A percentile compares a stretch with the other conserved stretches of the same genome.
phyloP scores from a whole-genome alignment of 2,329 filamentous ascomycete species.

The Calonectria crousiana region DNA sequence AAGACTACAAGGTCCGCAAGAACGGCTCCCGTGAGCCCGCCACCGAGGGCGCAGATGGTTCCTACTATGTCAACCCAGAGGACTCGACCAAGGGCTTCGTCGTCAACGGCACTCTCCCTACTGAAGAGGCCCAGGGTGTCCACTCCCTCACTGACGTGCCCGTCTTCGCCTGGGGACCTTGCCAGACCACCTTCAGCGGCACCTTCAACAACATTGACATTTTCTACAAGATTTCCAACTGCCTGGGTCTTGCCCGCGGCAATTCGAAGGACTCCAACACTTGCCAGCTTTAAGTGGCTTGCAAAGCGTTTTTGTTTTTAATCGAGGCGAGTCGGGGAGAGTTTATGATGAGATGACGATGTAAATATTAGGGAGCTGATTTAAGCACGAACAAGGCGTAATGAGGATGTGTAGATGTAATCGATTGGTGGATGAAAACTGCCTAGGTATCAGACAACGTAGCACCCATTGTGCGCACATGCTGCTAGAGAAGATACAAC shows the following conservation, averaged over 20 bases:
- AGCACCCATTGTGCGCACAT: not conserved
- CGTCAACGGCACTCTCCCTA: conserved; percentile 80
- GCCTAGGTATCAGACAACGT: not conserved
- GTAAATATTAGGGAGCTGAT: conserved; percentile 16
- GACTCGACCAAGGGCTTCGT: conserved; percentile 77
- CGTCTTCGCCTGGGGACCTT: conserved; percentile 83
- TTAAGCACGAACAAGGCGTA: not conserved
- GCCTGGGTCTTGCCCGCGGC: conserved; percentile 66
- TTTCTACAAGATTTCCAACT: conserved; percentile 80
- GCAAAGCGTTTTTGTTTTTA: not conserved
- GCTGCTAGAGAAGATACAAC: not conserved
- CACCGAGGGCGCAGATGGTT: conserved; percentile 64
- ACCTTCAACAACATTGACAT: conserved; percentile 79
- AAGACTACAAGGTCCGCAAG: conserved; percentile 80
- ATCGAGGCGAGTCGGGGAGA: not conserved
- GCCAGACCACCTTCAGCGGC: conserved; percentile 81
- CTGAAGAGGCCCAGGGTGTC: conserved; percentile 74
- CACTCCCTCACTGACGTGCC: conserved; percentile 84
- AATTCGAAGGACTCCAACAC: conserved; percentile 36
- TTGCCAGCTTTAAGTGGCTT: conserved; percentile 29
- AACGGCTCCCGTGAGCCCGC: conserved; percentile 73
- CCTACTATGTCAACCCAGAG: conserved; percentile 76
- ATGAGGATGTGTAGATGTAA: conserved; percentile 15
- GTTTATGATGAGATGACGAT: conserved; percentile 31
- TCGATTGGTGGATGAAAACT: not conserved